Percentiles rank a stretch among this genome's conserved stretches.
phyloP scores from a whole-genome alignment of 2,329 filamentous ascomycete species.

The Neocucurbitaria cava region DNA sequence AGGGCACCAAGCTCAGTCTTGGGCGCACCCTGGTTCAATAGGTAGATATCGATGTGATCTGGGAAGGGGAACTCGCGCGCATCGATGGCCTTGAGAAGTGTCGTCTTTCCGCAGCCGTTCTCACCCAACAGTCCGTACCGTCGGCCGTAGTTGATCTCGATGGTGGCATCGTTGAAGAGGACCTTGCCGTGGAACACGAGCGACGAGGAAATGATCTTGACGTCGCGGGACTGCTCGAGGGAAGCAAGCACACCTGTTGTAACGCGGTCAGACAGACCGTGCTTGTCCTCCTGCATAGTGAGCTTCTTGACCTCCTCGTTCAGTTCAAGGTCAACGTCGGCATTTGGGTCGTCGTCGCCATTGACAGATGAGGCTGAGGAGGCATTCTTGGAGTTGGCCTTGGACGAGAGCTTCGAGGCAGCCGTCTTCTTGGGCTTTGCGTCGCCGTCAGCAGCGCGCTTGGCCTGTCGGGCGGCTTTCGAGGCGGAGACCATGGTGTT shows the following conservation, averaged over 20 bases:
- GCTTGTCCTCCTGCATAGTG: conserved; percentile 91
- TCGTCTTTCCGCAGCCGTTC: conserved; percentile 99
- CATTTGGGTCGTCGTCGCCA: conserved; percentile 74
- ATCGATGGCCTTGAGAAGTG: conserved; percentile 93
- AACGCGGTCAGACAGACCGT: conserved; percentile 95
- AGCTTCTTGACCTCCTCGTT: conserved; percentile 85
- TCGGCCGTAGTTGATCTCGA: conserved; percentile 91
- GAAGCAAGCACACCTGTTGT: conserved; percentile 96
- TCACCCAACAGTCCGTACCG: conserved; percentile 95
- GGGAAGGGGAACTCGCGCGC: conserved; percentile 95
- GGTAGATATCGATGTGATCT: conserved; percentile 96
- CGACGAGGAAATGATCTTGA: conserved; percentile 93
- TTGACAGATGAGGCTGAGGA: conserved; percentile 71
- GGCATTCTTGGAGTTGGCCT: conserved; percentile 67
- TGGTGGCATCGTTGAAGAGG: conserved; percentile 88
- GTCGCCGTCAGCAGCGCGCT: conserved; percentile 63
- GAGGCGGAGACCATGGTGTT: conserved; percentile 70
- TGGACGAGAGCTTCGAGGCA: conserved; percentile 74
- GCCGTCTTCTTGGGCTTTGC: conserved; percentile 79
- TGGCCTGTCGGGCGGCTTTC: conserved; percentile 72
- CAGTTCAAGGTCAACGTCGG: conserved; percentile 70
- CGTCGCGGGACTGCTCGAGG: conserved; percentile 82
- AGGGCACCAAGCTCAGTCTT: conserved; percentile 87
- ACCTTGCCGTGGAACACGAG: conserved; percentile 98
- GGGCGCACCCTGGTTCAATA: conserved; percentile 95